Base-by-base conservation (phyloP, 371 early-diverging fungal genomes). In the Sporodiniella umbellata region DNA sequence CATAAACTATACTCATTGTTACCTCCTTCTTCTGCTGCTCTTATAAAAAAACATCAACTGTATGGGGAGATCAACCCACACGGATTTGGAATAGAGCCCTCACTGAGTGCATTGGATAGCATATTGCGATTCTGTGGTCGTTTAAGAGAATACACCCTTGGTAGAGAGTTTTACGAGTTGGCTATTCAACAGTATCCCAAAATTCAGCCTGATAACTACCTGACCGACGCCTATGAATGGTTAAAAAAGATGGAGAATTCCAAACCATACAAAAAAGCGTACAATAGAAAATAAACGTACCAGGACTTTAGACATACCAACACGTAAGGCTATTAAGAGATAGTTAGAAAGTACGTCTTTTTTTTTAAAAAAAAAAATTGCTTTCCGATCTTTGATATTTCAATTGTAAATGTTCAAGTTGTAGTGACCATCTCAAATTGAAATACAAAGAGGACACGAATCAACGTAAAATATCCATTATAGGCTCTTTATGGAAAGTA, bases 51-150 rank as follows among this genome's bases (percentile, higher is more conserved):
- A 15, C 37, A 60, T 25, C 24, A 48, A 3, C 15, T 35, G 4
- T 12, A 10, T 5, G 23, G 24, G 28, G 28, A 42, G 6, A 17
- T 45, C 21, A 39, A 40, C 4, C 45, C 38, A 8, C 14, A 50
- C 25, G 56, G 62, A 5, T 56, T 52, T 42, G 56, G 48, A 19
- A 45, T 60, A 19, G 53, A 47, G 30, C 56, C 58, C 1, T 56
- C 70, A 4, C 35, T 51, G 4, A 51, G 58, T 26, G 52, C 52
- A 10, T 19, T 70, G 11, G 66, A 66, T 45, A 48, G 45, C 1
- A 64, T 70, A 11, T 43, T 70, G 14, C 56, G 70, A 25, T 64
- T 70, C 28, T 56, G 54, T 24, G 67, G 64, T 6, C 49, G 48
- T 6, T 10, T 56, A 4, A 39, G 42, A 24, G 47, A 61, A 45